Base-by-base conservation (phyloP, 495 filamentous ascomycete genomes). In the Bathelium albidoporum region DNA sequence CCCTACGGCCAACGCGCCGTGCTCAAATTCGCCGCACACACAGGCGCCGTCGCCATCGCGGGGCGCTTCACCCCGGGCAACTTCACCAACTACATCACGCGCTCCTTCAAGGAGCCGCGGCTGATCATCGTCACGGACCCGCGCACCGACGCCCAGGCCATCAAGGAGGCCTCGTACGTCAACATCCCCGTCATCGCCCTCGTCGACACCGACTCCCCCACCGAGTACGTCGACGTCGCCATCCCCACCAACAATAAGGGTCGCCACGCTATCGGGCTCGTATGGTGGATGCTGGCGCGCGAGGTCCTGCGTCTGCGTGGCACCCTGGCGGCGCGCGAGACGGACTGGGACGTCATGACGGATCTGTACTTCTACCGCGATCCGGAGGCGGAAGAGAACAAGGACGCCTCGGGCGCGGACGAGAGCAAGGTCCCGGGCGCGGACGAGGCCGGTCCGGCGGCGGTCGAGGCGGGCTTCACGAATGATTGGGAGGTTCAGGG, bases 71-170 rank as follows among this genome's bases (percentile, higher is more conserved):
- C 94, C 74, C 94, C 94, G 74, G 94, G 94, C 85, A 96, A 95
- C 79, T 98, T 98, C 88, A 98, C 94, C 85, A 98, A 98, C 83
- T 98, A 98, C 89, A 98, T 97, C 87, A 98, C 94, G 78, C 95
- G 94, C 75, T 97, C 94, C 72, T 98, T 98, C 89, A 97, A 97
- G 87, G 94, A 98, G 82, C 94, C 94, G 74, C 95, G 94, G 76
- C 86, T 98, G 71, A 97, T 98, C 84, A 85, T 98, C 77, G 94
- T 98, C 75, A 98, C 94, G 78, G 94, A 98, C 77, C 94, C 94
- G 72, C 95, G 95, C 81, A 98, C 95, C 82, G 94, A 98, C 71
- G 88, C 95, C 73, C 94, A 98, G 85, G 94, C 94, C 74, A 97
- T 98, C 87, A 97, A 97, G 85, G 94, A 98, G 84, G 95, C 94